These are phyloP conservation scores for Dacryopinax primogenitus DNA, from an alignment of 768 basidiomycete species.

Conservation along the genomic window DNA sequence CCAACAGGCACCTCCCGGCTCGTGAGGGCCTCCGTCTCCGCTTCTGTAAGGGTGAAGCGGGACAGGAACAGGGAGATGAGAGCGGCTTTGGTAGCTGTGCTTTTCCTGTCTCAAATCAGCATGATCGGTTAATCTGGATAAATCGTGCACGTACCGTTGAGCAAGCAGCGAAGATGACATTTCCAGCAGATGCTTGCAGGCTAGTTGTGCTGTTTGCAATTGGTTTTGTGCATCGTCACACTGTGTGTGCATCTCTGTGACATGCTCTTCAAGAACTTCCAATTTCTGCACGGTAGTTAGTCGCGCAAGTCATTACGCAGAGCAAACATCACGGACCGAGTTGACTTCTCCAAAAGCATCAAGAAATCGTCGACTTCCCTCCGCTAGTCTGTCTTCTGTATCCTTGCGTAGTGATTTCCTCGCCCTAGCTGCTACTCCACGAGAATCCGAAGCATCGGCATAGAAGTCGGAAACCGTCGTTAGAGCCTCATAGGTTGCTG, in stretches of 20 bases:
- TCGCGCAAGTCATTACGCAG: background rate
- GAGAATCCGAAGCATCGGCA: conserved; percentile 25
- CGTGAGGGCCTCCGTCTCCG: conserved; percentile 59
- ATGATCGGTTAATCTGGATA: background rate
- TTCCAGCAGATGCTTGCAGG: conserved; percentile 68
- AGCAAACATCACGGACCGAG: conserved; percentile 45
- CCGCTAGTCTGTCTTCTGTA: conserved; percentile 67
- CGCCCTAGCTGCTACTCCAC: conserved; percentile 58
- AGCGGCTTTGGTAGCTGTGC: conserved; percentile 54
- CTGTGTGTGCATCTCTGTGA: conserved; percentile 62
- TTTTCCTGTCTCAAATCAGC: conserved; percentile 36
- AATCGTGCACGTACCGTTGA: conserved; percentile 42
- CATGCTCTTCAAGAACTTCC: conserved; percentile 59
- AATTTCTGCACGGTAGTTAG: conserved; percentile 49
- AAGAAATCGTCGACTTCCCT: conserved; percentile 72
- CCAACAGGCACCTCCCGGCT: conserved; percentile 71
- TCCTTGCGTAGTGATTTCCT: conserved; percentile 71
- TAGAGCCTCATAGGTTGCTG: conserved; percentile 65
- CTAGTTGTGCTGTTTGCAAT: conserved; percentile 57
- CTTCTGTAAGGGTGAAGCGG: conserved; percentile 68
- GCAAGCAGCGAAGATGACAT: conserved; percentile 62
- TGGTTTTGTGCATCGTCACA: conserved; percentile 77
- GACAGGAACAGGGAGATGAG: conserved; percentile 69
- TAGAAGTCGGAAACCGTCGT: conserved; percentile 75
- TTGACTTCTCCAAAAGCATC: conserved; percentile 80